Percentiles rank a stretch among this genome's conserved stretches.
phyloP scores from a whole-genome alignment of 352 stramenopile species.

The Phytophthora lateralis region DNA sequence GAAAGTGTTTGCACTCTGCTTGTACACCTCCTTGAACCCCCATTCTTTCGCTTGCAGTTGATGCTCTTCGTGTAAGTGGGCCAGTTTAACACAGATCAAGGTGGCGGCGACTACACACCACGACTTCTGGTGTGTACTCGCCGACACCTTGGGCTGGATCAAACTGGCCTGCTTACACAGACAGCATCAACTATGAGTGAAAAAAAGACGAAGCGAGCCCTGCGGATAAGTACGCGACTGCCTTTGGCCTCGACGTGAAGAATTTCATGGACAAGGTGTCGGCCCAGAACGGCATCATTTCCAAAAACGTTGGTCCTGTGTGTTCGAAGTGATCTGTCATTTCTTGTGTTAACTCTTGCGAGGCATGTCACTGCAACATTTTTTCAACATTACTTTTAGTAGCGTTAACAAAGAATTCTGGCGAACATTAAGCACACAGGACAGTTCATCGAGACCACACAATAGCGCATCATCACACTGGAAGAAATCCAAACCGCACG shows the following conservation, averaged over 20 bases:
- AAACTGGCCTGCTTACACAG: too few species aligned
- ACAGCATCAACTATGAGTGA: conserved; percentile 51
- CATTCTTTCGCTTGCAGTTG: conserved; percentile 43
- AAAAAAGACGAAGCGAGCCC: conserved; percentile 26
- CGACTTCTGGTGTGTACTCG: conserved; percentile 10
- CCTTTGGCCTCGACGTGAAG: conserved; percentile 36
- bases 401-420: too few species aligned
- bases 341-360: too few species aligned
- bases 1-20: conserved; percentile 26
- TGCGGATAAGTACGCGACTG: conserved; percentile 46
- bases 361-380: too few species aligned
- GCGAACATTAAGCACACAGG: too few species aligned
- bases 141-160: conserved; percentile 35
- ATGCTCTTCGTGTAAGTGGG: conserved; percentile 17
- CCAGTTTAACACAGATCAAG: neutral
- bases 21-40: conserved; percentile 42
- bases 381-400: too few species aligned
- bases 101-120: conserved; percentile 13
- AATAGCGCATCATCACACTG: too few species aligned
- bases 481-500: too few species aligned
- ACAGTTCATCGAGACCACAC: too few species aligned
- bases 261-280: conserved; percentile 45
- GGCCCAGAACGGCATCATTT: conserved; percentile 28
- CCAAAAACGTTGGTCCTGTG: conserved; percentile 8
- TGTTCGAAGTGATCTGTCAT: conserved; percentile 4